Evolutionary conservation across 257 asterid species (phyloP).

Genomic region (Misopates orontium): DNA sequence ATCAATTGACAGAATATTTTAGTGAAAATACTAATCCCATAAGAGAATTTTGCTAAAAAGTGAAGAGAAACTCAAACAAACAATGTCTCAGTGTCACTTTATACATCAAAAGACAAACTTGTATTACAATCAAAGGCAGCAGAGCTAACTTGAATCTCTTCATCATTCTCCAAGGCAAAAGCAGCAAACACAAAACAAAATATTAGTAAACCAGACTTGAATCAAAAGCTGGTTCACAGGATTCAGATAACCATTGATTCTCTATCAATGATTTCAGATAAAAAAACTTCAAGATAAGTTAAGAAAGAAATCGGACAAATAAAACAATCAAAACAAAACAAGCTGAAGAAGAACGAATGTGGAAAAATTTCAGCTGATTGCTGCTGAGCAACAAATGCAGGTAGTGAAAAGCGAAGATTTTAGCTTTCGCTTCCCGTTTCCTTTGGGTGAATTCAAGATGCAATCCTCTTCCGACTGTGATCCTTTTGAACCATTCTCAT

Average conservation of each 20-base stretch:
- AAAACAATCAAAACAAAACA: conserved; percentile 9
- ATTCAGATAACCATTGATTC: neutral
- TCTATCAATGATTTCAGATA: neutral
- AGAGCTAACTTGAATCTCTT: neutral
- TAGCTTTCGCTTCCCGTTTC: conserved; percentile 42
- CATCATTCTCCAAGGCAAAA: neutral
- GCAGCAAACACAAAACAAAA: neutral
- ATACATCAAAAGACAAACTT: neutral
- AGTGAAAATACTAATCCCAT: too few relatives aligned
- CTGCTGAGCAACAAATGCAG: conserved; percentile 76
- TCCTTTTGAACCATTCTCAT: conserved; percentile 20
- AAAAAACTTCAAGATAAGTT: neutral
- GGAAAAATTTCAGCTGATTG: conserved; percentile 30
- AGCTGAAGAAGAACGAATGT: neutral
- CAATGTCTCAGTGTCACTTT: neutral
- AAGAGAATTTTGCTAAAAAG: too few relatives aligned
- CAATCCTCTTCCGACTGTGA: conserved; percentile 32
- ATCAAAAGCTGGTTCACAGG: neutral
- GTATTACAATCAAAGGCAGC: neutral
- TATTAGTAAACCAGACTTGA: neutral
- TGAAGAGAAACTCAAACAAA: neutral
- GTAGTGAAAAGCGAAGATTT: conserved; percentile 68
- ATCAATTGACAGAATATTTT: too few relatives aligned
- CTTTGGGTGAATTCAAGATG: conserved; percentile 22
- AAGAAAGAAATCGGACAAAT: too few relatives aligned